A percentile compares a stretch with the other conserved stretches of the same genome.
Evolutionary conservation across 192 early-diverging fungal genomes (phyloP).

Genomic region (Linderina pennispora): DNA sequence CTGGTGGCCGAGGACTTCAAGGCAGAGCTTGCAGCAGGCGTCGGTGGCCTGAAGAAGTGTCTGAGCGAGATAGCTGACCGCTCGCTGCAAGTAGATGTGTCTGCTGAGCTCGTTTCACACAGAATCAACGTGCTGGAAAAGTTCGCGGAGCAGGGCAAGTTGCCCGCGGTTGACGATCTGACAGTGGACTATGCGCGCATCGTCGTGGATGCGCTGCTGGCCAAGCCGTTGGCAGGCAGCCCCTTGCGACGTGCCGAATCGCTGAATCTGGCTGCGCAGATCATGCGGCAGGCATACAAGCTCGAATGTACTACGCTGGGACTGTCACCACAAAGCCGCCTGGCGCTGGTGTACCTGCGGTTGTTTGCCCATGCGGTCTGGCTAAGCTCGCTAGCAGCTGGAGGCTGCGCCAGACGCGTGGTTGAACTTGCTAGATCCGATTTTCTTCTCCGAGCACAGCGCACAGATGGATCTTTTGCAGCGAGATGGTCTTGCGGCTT

Average conservation of each 20-base stretch:
- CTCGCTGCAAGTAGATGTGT: background rate
- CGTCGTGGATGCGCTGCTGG: background rate
- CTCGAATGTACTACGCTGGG: constrained; percentile 23
- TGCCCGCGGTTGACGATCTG: background rate
- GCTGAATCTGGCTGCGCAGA: constrained; percentile 5
- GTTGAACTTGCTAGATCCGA: no score
- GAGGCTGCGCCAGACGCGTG: no score
- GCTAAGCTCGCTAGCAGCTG: no score
- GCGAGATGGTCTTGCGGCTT: no score
- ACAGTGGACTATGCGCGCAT: constrained; percentile 10
- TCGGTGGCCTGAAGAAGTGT: no score
- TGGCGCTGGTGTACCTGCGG: constrained; percentile 17
- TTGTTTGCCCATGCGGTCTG: constrained; percentile 33
- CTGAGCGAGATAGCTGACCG: background rate
- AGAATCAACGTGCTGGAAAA: constrained; percentile 1
- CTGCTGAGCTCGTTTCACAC: background rate
- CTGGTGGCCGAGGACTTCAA: background rate
- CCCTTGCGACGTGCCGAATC: background rate
- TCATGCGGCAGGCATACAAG: constrained; percentile 25
- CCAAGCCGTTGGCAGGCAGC: constrained; percentile 1
- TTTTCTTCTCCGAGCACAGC: no score
- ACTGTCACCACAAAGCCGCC: constrained; percentile 8
- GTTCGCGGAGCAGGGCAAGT: no score
- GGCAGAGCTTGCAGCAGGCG: no score
- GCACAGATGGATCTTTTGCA: no score